These are phyloP conservation scores for Monilinia fructigena DNA, from an alignment of 2,329 filamentous ascomycete species.

Conservation along the genomic window DNA sequence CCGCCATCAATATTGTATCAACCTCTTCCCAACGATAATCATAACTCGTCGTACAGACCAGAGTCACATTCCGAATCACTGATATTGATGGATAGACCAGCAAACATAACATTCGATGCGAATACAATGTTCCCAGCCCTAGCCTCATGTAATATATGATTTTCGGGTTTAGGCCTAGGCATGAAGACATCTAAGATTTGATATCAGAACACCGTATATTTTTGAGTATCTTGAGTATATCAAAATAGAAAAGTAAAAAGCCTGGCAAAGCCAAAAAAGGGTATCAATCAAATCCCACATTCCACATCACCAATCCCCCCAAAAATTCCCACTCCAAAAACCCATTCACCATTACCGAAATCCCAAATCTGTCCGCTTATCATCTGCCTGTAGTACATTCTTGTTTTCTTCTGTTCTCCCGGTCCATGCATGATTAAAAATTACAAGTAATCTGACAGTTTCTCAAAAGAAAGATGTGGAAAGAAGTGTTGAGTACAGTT, in stretches of 20 bases:
- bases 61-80: too few species aligned
- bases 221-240: neutral
- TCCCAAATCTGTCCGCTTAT: neutral
- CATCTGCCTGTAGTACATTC: neutral
- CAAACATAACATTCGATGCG: too few species aligned
- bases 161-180: too few species aligned
- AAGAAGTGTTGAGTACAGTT: neutral
- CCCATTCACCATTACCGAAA: neutral
- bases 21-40: too few species aligned
- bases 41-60: too few species aligned
- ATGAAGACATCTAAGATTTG: too few species aligned
- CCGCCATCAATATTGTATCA: too few species aligned
- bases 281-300: slow-evolving; percentile 1
- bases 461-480: too few species aligned
- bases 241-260: neutral
- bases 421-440: neutral
- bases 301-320: neutral
- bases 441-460: neutral
- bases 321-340: neutral
- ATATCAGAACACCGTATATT: too few species aligned
- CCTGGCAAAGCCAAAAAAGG: slow-evolving; percentile 2
- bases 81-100: too few species aligned
- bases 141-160: too few species aligned
- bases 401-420: neutral
- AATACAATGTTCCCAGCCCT: too few species aligned